Evolutionary conservation across 1,284 basidiomycete genomes (phyloP).

Genomic region (Ganoderma lingzhi): DNA sequence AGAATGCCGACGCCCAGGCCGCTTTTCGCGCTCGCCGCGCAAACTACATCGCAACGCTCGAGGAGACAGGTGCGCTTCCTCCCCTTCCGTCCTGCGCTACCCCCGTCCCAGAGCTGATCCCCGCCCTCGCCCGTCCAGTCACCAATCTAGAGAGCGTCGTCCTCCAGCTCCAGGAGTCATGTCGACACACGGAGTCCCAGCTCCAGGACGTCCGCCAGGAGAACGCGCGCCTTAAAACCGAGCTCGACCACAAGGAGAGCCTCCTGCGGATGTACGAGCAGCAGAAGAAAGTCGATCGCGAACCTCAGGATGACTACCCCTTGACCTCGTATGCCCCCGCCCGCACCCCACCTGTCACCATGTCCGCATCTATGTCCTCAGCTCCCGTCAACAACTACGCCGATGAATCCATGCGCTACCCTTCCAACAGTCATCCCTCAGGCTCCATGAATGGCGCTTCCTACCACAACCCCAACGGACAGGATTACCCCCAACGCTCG

Average conservation of each 20-base stretch:
- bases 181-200: slow-evolving; percentile 69
- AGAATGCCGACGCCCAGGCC: slow-evolving; percentile 84
- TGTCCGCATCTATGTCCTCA: slow-evolving; percentile 36
- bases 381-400: slow-evolving; percentile 37
- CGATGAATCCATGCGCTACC: slow-evolving; percentile 48
- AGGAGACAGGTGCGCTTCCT: slow-evolving; percentile 74
- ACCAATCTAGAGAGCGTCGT: slow-evolving; percentile 84
- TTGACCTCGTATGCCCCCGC: slow-evolving; percentile 51
- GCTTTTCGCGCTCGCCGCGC: slow-evolving; percentile 77
- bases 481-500: slow-evolving; percentile 54
- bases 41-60: slow-evolving; percentile 87
- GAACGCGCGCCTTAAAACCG: slow-evolving; percentile 66
- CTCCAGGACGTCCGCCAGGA: slow-evolving; percentile 67
- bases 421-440: slow-evolving; percentile 53
- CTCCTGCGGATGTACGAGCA: slow-evolving; percentile 73
- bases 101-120: slow-evolving; percentile 29
- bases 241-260: slow-evolving; percentile 74
- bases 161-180: slow-evolving; percentile 81
- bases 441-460: slow-evolving; percentile 48
- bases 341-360: slow-evolving; percentile 42
- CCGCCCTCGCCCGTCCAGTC: slow-evolving; percentile 47
- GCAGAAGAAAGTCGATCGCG: slow-evolving; percentile 56
- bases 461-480: slow-evolving; percentile 48
- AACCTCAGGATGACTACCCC: slow-evolving; percentile 63
- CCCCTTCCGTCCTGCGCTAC: slow-evolving; percentile 31